Percentiles rank a stretch among this genome's conserved stretches.
These are phyloP conservation scores for Chaetomiaceae sp. DNA, from an alignment of 2,329 filamentous ascomycete genomes.

Conservation along the genomic window DNA sequence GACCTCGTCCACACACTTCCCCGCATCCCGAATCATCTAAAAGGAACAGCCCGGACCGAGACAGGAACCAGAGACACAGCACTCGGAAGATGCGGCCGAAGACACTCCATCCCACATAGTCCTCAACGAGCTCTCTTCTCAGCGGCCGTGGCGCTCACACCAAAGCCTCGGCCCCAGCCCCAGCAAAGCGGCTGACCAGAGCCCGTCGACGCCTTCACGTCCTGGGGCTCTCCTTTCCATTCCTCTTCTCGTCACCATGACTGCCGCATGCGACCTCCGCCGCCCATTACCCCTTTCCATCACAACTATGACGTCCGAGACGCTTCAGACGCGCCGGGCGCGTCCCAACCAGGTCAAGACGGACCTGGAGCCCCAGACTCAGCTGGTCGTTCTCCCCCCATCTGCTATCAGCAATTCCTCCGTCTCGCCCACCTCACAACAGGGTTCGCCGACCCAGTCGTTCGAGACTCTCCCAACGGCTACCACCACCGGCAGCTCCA, in stretches of 20 bases:
- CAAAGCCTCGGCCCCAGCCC: slow-evolving; percentile 16
- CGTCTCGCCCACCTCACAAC: slow-evolving; percentile 49
- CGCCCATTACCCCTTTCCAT: slow-evolving; percentile 27
- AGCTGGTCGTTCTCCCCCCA: slow-evolving; percentile 39
- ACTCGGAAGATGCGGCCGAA: slow-evolving; percentile 30
- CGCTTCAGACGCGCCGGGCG: slow-evolving; percentile 37
- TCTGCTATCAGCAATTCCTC: slow-evolving; percentile 55
- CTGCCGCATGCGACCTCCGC: slow-evolving; percentile 9
- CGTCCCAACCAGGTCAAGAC: slow-evolving; percentile 48
- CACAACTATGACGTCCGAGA: slow-evolving; percentile 39
- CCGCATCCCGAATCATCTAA: slow-evolving; percentile 23
- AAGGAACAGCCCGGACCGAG: no score
- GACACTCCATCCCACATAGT: slow-evolving; percentile 23
- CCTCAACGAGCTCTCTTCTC: slow-evolving; percentile 12
- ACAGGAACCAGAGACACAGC: slow-evolving; percentile 15
- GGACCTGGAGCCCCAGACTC: slow-evolving; percentile 36
- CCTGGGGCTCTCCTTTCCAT: neutral
- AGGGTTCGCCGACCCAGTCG: slow-evolving; percentile 54
- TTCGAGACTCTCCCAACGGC: slow-evolving; percentile 42
- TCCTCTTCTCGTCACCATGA: slow-evolving; percentile 14
- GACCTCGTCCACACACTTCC: slow-evolving; percentile 23
- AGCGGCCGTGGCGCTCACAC: slow-evolving; percentile 16
- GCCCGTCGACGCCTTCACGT: neutral
- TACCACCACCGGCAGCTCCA: slow-evolving; percentile 56
- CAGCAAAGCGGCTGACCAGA: slow-evolving; percentile 8